Evolutionary conservation across 1,139 yeast species (phyloP), one percentile per base, ranked within the genome.

Genomic region (Pichia sp.): DNA sequence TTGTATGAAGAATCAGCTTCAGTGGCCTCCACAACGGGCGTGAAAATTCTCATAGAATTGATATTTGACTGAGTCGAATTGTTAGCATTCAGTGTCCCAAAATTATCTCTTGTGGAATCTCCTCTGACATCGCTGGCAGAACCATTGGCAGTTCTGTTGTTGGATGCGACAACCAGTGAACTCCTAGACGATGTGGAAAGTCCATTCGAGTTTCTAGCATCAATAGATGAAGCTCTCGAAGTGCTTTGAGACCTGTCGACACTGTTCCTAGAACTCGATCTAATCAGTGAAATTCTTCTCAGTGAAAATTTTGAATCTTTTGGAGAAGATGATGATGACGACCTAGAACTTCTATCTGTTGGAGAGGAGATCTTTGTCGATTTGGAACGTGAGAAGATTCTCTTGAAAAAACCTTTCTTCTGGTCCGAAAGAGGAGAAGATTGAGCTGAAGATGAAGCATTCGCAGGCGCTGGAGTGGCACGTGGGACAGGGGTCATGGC

Each of bases 331-430:
- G 52, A n/a, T 22, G 21, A 12, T 18, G 26, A 7, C 12, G 46
- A 13, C 9, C 19, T n/a, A n/a, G 28, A 25, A 9, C 9, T 25
- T 25, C 9, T 25, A 8, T 41, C 21, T 10, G 10, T 16, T 16
- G 39, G 22, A 9, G 34, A 22, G 30, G 30, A 10, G 13, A 22
- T 4, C 12, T 25, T 44, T 10, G n/a, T 22, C 8, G 44, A 37
- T 16, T 46, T 49, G 3, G 54, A 51, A 30, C 46, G 41, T 23
- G 54, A 48, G 39, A 51, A 51, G 7, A 51, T 23, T 3, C 46
- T 23, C 41, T 26, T 51, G 19, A 51, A 46, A 26, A 51, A 51
- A 4, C 54, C 52, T 23, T 37, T 31, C 41, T 51, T 51, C 22
- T 36, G 37, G 12, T 44, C 47, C 12, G 25, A 42, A n/a, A 18